Percentiles rank a stretch among this genome's conserved stretches.
These are phyloP conservation scores for Astragalus membranaceus DNA, from an alignment of 306 rosid species.

Conservation along the genomic window DNA sequence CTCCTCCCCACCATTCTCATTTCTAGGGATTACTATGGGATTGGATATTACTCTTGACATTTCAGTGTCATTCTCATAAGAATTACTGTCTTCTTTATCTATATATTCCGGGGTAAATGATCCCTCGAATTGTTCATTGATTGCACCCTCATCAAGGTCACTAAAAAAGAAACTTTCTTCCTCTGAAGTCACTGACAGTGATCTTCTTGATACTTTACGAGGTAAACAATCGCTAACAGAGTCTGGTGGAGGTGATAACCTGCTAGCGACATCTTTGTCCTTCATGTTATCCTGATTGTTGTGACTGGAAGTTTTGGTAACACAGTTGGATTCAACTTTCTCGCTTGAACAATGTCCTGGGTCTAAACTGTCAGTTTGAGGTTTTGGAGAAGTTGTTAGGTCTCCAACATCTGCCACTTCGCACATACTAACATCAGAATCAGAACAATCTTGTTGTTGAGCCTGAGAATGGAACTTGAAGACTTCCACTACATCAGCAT, in stretches of 20 bases:
- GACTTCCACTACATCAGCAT: conserved; percentile 29
- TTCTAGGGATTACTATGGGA: conserved; percentile 46
- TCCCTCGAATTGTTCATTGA: conserved; percentile 20
- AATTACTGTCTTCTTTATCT: conserved; percentile 30
- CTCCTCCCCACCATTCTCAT: conserved; percentile 24
- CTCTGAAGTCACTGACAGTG: conserved; percentile 29
- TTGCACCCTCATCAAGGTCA: conserved; percentile 48
- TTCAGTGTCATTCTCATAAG: conserved; percentile 25
- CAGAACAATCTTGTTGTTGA: conserved; percentile 16
- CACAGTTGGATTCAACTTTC: conserved; percentile 28
- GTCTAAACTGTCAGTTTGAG: conserved; percentile 27
- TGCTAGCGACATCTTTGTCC: conserved; percentile 27
- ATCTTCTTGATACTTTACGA: conserved; percentile 24
- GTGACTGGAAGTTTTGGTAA: conserved; percentile 24
- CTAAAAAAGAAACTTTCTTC: conserved; percentile 54
- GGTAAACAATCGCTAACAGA: conserved; percentile 20
- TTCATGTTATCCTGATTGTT: conserved; percentile 21
- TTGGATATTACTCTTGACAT: conserved; percentile 26
- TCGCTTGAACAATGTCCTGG: conserved; percentile 31
- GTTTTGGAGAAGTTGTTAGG: conserved; percentile 20
- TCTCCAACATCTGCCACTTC: conserved; percentile 30
- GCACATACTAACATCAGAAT: conserved; percentile 21
- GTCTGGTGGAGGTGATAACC: conserved; percentile 28
- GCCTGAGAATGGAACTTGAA: conserved; percentile 27
- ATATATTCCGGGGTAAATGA: conserved; percentile 25